Conservation (phyloP, 768 basidiomycete genomes). For the Mycena pura region DNA sequence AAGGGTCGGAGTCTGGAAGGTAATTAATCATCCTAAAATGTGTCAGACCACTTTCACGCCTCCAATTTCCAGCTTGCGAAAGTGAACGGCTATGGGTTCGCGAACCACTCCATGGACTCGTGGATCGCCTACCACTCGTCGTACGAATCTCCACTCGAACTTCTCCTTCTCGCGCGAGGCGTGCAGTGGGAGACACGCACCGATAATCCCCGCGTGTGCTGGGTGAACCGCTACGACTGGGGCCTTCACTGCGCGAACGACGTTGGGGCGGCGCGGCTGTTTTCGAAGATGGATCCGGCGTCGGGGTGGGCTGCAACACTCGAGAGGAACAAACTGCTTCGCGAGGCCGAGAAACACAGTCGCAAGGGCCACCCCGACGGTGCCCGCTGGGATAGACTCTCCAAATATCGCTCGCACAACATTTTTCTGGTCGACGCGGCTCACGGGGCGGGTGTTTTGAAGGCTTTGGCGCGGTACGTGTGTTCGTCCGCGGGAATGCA, state of each 20-base stretch:
- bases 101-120: neutral
- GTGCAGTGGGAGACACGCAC: constrained; percentile 4
- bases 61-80: constrained; percentile 17
- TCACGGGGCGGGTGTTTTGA: constrained; percentile 5
- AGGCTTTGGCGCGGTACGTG: constrained; percentile 16
- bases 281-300: constrained; percentile 16
- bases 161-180: constrained; percentile 11
- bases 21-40: no score
- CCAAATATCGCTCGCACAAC: neutral
- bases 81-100: constrained; percentile 17
- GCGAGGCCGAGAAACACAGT: neutral
- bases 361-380: constrained; percentile 12
- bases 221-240: constrained; percentile 26
- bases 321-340: neutral
- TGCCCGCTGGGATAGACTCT: constrained; percentile 16
- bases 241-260: neutral
- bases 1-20: constrained; percentile 24
- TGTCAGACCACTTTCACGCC: no score
- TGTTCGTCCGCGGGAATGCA: no score
- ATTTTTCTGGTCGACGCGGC: constrained; percentile 19
- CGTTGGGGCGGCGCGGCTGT: neutral
- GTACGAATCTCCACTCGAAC: constrained; percentile 8
- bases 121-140: constrained; percentile 26
- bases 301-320: constrained; percentile 23
- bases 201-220: constrained; percentile 5